phyloP scores from a whole-genome alignment of 2,329 filamentous ascomycete genomes.

The Byssoonygena ceratinophila region DNA sequence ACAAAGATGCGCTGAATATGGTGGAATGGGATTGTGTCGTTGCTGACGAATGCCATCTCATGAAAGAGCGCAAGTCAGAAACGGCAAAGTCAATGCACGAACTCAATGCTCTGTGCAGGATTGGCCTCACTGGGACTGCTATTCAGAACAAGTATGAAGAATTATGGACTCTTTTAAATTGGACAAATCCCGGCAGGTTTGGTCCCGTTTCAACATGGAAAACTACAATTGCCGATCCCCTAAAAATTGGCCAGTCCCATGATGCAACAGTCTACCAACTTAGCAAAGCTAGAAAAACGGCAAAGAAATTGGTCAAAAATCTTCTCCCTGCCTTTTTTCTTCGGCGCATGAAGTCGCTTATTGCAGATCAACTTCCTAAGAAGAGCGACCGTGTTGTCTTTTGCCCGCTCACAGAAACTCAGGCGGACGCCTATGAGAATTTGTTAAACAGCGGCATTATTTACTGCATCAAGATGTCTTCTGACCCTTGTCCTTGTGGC shows the following conservation, averaged over 20 bases:
- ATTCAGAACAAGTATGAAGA: slow-evolving; percentile 98
- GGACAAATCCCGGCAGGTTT: slow-evolving; percentile 75
- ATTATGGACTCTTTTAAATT: slow-evolving; percentile 90
- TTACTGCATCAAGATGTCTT: slow-evolving; percentile 55
- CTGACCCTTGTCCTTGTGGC: slow-evolving; percentile 58
- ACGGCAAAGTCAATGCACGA: slow-evolving; percentile 80
- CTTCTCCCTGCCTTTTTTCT: slow-evolving; percentile 83
- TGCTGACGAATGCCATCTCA: slow-evolving; percentile 82
- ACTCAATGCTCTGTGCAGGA: slow-evolving; percentile 80
- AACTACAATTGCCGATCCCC: slow-evolving; percentile 61
- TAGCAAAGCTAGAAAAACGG: slow-evolving; percentile 67
- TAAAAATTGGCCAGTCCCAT: slow-evolving; percentile 83
- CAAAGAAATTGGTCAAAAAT: slow-evolving; percentile 73
- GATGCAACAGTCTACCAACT: slow-evolving; percentile 78
- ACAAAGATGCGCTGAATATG: slow-evolving; percentile 66
- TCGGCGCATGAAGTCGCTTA: slow-evolving; percentile 82
- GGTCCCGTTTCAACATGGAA: slow-evolving; percentile 66
- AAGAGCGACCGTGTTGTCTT: slow-evolving; percentile 94
- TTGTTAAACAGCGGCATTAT: slow-evolving; percentile 66
- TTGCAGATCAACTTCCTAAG: slow-evolving; percentile 83
- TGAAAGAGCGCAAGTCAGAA: slow-evolving; percentile 70
- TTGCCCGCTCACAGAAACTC: slow-evolving; percentile 74
- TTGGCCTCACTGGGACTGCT: slow-evolving; percentile 87
- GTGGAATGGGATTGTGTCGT: slow-evolving; percentile 89
- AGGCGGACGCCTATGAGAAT: slow-evolving; percentile 71